Percentiles rank a stretch among this genome's conserved stretches.
phyloP scores from a whole-genome alignment of 306 rosid species.

The Luffa aegyptiaca region DNA sequence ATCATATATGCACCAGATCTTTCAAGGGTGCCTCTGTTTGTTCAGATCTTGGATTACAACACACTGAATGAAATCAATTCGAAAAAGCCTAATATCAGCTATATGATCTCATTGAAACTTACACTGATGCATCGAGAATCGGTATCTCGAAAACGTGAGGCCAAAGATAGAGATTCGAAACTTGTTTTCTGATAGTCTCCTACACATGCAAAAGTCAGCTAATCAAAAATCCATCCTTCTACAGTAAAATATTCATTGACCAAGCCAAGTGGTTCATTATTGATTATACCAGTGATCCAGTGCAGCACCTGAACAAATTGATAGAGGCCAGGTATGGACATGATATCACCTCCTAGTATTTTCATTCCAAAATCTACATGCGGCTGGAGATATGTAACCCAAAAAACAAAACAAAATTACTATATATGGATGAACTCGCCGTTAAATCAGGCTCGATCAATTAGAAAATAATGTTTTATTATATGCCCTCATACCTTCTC shows the following conservation, averaged over 20 bases:
- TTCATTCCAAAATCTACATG: conserved; percentile 81
- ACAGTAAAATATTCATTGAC: conserved; percentile 5
- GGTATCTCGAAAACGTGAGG: conserved; percentile 66
- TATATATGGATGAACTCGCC: neutral
- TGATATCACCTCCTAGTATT: conserved; percentile 76
- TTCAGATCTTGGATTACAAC: neutral
- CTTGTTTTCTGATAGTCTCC: conserved; percentile 69
- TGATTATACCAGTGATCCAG: conserved; percentile 21
- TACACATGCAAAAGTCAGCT: conserved; percentile 14
- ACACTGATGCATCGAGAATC: conserved; percentile 69
- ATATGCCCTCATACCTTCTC: conserved; percentile 53
- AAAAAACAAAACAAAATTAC: neutral
- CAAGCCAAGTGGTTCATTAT: conserved; percentile 5
- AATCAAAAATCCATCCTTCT: neutral
- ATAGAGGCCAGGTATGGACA: conserved; percentile 90
- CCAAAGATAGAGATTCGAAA: conserved; percentile 80
- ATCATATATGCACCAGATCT: neutral
- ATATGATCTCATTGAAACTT: conserved; percentile 13
- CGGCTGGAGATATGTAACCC: conserved; percentile 46
- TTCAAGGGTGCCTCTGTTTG: neutral
- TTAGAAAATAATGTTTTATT: neutral
- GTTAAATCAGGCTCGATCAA: neutral
- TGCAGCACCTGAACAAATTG: conserved; percentile 76
- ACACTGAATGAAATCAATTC: neutral
- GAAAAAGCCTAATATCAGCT: neutral